These are phyloP conservation scores for Actinomucor elegans DNA, from an alignment of 371 early-diverging fungal species.

Conservation along the genomic window DNA sequence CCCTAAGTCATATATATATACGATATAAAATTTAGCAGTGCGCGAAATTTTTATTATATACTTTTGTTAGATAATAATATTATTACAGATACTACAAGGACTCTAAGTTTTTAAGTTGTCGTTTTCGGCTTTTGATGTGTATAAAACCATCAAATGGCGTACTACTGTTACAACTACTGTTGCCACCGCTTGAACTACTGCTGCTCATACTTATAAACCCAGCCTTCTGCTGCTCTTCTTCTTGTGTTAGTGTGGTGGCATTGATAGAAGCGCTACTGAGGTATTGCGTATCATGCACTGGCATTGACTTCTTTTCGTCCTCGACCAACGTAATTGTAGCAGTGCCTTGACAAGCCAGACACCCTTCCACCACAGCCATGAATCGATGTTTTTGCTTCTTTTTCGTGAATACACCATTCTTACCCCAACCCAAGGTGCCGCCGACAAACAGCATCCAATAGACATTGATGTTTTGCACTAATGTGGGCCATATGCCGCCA, in stretches of 20 bases:
- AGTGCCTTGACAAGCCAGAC: conserved; percentile 12
- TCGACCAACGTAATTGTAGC: not conserved
- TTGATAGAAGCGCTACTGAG: conserved; percentile 4
- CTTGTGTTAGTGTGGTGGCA: conserved; percentile 15
- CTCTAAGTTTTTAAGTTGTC: not conserved
- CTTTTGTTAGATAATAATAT: no score
- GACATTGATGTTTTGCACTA: conserved; percentile 27
- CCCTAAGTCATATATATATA: no score
- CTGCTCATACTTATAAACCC: not conserved
- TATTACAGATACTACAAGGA: no score
- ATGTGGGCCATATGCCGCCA: conserved; percentile 41
- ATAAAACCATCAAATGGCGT: conserved; percentile 17
- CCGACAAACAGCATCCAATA: conserved; percentile 38
- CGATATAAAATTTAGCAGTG: no score
- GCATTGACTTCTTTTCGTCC: not conserved
- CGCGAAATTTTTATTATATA: no score
- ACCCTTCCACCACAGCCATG: conserved; percentile 8
- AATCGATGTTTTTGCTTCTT: not conserved
- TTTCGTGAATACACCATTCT: conserved; percentile 25
- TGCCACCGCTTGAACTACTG: conserved; percentile 1
- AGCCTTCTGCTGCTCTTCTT: conserved; percentile 16
- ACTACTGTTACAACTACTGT: conserved; percentile 10
- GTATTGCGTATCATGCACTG: not conserved
- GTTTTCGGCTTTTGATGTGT: conserved; percentile 15
- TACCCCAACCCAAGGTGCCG: conserved; percentile 19